Conservation (phyloP, 208 protist species). For the Leishmania amazonensis region DNA sequence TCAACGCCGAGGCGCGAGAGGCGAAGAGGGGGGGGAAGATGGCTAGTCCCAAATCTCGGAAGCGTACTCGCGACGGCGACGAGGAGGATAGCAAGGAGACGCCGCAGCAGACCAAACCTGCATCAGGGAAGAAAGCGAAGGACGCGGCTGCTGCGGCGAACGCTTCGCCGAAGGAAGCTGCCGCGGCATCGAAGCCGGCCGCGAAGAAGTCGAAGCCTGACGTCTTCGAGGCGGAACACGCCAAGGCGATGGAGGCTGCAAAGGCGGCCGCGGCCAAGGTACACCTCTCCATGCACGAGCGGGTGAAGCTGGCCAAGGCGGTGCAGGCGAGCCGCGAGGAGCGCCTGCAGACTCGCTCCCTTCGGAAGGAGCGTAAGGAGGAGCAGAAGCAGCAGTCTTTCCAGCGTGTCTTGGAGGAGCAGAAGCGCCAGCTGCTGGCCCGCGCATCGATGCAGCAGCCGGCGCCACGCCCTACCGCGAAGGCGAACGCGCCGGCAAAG, state of each 20-base stretch:
- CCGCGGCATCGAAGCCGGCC: background rate
- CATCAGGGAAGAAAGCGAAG: background rate
- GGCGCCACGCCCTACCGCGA: conserved; percentile 4
- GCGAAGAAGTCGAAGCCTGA: conserved; percentile 29
- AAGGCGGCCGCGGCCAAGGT: conserved; percentile 53
- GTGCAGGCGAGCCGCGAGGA: conserved; percentile 61
- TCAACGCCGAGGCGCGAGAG: background rate
- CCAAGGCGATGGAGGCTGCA: conserved; percentile 55
- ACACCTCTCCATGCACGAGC: conserved; percentile 50
- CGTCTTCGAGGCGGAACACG: conserved; percentile 58
- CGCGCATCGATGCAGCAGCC: conserved; percentile 36
- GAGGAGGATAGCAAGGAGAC: background rate
- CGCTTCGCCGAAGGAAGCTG: conserved; percentile 9
- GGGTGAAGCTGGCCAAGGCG: conserved; percentile 55
- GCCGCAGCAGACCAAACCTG: background rate
- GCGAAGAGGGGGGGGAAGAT: background rate
- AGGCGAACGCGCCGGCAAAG: conserved; percentile 33
- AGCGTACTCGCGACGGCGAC: background rate
- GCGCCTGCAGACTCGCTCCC: conserved; percentile 38
- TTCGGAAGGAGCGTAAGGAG: conserved; percentile 49
- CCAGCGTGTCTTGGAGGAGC: conserved; percentile 77
- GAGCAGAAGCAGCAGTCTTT: conserved; percentile 58
- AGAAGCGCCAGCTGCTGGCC: conserved; percentile 80
- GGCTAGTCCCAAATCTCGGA: conserved; percentile 1
- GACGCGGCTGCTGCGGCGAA: background rate